Conservation (phyloP, 1,284 basidiomycete species). For the Ganoderma multipileum region DNA sequence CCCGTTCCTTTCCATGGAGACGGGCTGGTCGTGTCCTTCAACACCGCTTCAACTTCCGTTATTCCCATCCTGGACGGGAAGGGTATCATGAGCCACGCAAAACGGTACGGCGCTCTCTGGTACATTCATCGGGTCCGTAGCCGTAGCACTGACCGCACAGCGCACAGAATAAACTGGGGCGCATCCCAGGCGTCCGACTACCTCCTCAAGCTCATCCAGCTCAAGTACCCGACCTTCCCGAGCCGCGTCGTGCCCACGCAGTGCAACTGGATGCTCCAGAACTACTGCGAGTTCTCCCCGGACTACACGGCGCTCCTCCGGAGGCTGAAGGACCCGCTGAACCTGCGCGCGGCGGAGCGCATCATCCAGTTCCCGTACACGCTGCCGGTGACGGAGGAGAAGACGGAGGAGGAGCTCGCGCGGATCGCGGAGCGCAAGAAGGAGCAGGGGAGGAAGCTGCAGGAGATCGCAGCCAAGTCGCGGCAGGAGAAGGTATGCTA, state of each 20-base stretch:
- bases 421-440: slow-evolving; percentile 80
- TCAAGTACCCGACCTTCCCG: slow-evolving; percentile 94
- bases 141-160: not conserved
- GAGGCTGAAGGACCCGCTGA: slow-evolving; percentile 66
- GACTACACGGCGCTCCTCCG: slow-evolving; percentile 81
- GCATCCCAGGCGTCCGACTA: slow-evolving; percentile 91
- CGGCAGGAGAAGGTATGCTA: slow-evolving; percentile 81
- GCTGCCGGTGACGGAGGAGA: slow-evolving; percentile 77
- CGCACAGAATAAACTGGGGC: slow-evolving; percentile 89
- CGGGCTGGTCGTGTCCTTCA: slow-evolving; percentile 86
- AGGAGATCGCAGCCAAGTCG: slow-evolving; percentile 92
- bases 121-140: too few species aligned
- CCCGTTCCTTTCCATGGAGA: slow-evolving; percentile 58
- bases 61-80: slow-evolving; percentile 85
- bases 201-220: slow-evolving; percentile 89
- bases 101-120: slow-evolving; percentile 63
- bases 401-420: slow-evolving; percentile 90
- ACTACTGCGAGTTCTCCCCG: slow-evolving; percentile 84
- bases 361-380: slow-evolving; percentile 89
- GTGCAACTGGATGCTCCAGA: slow-evolving; percentile 85
- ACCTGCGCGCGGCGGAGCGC: slow-evolving; percentile 71
- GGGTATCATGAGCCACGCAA: slow-evolving; percentile 83
- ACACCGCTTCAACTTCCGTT: slow-evolving; percentile 86
- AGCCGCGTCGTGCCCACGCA: slow-evolving; percentile 64
- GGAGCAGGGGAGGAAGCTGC: slow-evolving; percentile 88